phyloP scores from a whole-genome alignment of 106 monocot genomes.

The Platanthera zijinensis region DNA sequence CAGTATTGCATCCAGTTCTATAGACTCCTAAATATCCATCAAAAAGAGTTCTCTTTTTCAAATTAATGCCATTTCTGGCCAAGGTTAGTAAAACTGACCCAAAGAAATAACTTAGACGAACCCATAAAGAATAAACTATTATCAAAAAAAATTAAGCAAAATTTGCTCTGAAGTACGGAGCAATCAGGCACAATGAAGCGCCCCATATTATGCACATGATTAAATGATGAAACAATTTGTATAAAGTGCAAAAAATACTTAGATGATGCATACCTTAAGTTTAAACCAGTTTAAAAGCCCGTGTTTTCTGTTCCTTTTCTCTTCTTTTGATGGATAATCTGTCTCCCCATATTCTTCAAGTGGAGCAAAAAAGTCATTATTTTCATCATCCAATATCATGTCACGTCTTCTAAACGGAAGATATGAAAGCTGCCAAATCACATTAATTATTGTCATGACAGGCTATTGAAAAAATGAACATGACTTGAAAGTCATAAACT shows the following conservation, averaged over 20 bases:
- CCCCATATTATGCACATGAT: background rate
- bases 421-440: conserved; percentile 76
- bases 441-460: background rate
- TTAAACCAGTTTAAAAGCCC: conserved; percentile 98
- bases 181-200: background rate
- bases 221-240: background rate
- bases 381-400: conserved; percentile 69
- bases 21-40: background rate
- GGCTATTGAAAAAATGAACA: background rate
- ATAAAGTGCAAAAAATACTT: background rate
- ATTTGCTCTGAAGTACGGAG: background rate
- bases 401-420: conserved; percentile 87
- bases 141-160: background rate
- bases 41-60: background rate
- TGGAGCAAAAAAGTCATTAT: conserved; percentile 34
- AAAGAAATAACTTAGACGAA: background rate
- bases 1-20: background rate
- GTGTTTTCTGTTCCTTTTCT: conserved; percentile 67
- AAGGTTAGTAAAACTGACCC: background rate
- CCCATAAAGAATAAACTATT: background rate
- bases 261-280: conserved; percentile 47
- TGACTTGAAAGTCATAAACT: background rate
- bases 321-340: conserved; percentile 66
- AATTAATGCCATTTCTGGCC: background rate
- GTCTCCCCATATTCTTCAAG: conserved; percentile 53